phyloP scores from a whole-genome alignment of 2,329 filamentous ascomycete species.

The Colletotrichum brevisporum region DNA sequence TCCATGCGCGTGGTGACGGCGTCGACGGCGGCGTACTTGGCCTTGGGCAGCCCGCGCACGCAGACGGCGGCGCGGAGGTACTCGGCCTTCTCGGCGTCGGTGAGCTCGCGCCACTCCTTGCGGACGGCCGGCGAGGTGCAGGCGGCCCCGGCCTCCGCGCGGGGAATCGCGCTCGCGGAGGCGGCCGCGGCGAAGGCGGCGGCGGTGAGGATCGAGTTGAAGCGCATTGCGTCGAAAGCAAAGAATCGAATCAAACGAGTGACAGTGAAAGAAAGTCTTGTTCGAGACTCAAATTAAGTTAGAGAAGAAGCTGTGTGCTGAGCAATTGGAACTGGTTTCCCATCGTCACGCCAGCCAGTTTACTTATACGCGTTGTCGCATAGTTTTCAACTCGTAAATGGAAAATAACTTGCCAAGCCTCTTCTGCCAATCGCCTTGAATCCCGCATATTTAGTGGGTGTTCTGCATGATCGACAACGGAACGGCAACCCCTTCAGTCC shows the following conservation, averaged over 20 bases:
- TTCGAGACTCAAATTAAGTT: not conserved
- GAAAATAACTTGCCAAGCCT: no score
- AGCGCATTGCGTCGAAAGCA: constrained; percentile 13
- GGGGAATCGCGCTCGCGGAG: constrained; percentile 23
- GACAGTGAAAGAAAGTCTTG: not conserved
- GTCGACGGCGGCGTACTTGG: constrained; percentile 33
- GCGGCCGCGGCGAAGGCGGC: constrained; percentile 12
- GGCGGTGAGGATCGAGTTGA: constrained; percentile 11
- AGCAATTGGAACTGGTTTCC: no score
- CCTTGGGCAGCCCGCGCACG: constrained; percentile 36
- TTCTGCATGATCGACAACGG: no score
- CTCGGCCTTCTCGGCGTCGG: constrained; percentile 38
- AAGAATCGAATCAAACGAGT: not conserved
- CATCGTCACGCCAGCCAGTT: no score
- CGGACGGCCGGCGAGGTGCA: constrained; percentile 40
- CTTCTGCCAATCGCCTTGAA: no score
- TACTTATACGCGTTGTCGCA: no score
- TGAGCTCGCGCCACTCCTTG: constrained; percentile 43
- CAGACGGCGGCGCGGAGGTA: constrained; percentile 42
- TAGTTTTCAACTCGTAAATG: no score
- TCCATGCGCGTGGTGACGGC: constrained; percentile 41
- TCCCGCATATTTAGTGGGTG: no score
- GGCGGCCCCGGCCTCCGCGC: constrained; percentile 10
- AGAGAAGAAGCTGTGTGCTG: not conserved
- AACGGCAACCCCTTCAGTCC: no score